Evolutionary conservation across 2,329 filamentous ascomycete genomes (phyloP).

Genomic region (Aspergillus flavus): DNA sequence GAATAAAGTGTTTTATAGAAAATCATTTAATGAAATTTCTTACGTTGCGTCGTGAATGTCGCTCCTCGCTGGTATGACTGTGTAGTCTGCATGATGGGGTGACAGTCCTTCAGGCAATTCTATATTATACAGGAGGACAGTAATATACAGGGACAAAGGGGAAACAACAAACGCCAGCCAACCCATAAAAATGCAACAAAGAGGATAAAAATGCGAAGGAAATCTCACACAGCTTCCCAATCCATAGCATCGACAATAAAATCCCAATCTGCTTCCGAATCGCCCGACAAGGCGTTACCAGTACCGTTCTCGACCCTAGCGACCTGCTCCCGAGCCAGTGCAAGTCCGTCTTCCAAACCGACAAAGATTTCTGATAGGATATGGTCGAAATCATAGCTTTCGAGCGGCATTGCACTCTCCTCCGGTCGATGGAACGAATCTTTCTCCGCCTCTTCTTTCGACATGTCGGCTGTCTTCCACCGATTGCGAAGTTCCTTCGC

Average conservation of each 20-base stretch:
- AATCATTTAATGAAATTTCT: background rate
- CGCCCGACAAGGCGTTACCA: conserved; percentile 8
- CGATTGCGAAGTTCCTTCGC: conserved; percentile 72
- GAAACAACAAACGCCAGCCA: background rate
- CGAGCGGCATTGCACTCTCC: conserved; percentile 45
- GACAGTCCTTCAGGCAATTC: too few species aligned
- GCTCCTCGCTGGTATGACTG: too few species aligned
- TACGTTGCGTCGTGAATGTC: background rate
- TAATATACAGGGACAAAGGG: background rate
- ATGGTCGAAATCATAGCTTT: conserved; percentile 62
- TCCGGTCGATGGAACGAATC: conserved; percentile 23
- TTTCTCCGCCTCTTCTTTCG: conserved; percentile 27
- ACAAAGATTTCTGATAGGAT: conserved; percentile 61
- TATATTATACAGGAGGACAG: background rate
- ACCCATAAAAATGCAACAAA: background rate
- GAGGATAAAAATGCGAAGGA: too few species aligned
- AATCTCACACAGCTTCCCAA: conserved; percentile 49
- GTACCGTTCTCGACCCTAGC: conserved; percentile 28
- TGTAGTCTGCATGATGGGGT: too few species aligned
- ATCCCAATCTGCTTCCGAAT: conserved; percentile 53
- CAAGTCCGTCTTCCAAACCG: conserved; percentile 62
- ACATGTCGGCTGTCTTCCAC: conserved; percentile 69
- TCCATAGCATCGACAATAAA: conserved; percentile 65
- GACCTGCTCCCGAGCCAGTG: conserved; percentile 53
- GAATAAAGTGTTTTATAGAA: background rate